Conservation (phyloP, 1,139 yeast genomes). For the Candida anutae region DNA sequence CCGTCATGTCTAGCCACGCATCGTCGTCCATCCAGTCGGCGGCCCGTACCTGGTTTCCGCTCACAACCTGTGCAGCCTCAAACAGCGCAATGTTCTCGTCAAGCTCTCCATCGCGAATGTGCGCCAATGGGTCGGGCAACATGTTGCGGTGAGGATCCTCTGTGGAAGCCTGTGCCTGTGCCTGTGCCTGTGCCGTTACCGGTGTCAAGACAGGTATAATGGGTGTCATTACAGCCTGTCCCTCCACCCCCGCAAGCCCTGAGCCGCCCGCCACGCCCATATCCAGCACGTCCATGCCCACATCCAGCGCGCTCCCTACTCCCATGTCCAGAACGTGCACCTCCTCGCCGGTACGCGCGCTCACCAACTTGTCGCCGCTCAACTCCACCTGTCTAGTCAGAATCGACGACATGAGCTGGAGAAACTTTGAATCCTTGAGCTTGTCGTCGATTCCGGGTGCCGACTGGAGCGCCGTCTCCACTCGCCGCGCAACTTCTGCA, state of each 20-base stretch:
- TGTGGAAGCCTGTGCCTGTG: slow-evolving; percentile 1
- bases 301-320: neutral
- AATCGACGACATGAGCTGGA: slow-evolving; percentile 35
- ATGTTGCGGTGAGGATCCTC: slow-evolving; percentile 11
- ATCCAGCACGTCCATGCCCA: slow-evolving; percentile 8
- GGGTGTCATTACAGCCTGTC: too few species aligned
- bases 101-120: slow-evolving; percentile 33
- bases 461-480: slow-evolving; percentile 24
- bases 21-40: slow-evolving; percentile 31
- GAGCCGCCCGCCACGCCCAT: too few species aligned
- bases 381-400: slow-evolving; percentile 32
- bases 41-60: slow-evolving; percentile 34
- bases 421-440: slow-evolving; percentile 31
- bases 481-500: slow-evolving; percentile 35
- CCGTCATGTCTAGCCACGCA: slow-evolving; percentile 18
- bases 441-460: slow-evolving; percentile 19
- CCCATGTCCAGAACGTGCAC: neutral
- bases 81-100: slow-evolving; percentile 21
- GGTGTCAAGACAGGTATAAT: too few species aligned
- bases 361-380: slow-evolving; percentile 34
- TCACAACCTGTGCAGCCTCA: slow-evolving; percentile 34
- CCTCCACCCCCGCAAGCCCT: too few species aligned
- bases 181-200: too few species aligned
- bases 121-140: slow-evolving; percentile 42
- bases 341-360: slow-evolving; percentile 6